phyloP scores from a whole-genome alignment of 2,329 filamentous ascomycete genomes.

The Xylaria sp. region DNA sequence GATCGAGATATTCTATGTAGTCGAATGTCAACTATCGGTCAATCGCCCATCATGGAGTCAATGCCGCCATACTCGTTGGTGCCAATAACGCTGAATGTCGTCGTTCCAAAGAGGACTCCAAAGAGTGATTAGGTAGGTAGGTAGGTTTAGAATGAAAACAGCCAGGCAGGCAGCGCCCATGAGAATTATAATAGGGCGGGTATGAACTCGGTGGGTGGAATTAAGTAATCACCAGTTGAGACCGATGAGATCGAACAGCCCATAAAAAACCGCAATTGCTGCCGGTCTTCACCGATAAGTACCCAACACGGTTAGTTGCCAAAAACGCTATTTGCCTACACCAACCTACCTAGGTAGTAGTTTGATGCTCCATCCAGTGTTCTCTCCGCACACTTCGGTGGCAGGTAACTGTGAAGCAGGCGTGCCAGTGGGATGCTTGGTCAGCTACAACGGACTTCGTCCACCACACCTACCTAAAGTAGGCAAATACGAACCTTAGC shows the following conservation, averaged over 20 bases:
- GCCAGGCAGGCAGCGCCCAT: conserved; percentile 10
- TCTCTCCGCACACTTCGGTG: too few relatives aligned
- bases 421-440: background rate
- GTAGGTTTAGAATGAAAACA: conserved; percentile 10
- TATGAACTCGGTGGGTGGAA: conserved; percentile 11
- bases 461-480: background rate
- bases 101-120: conserved; percentile 1
- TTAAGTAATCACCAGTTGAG: conserved; percentile 13
- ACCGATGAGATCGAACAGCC: conserved; percentile 10
- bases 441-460: background rate
- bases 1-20: background rate
- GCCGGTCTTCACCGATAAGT: conserved; percentile 10
- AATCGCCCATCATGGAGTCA: background rate
- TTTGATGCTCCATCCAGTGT: too few relatives aligned
- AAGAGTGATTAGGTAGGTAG: background rate
- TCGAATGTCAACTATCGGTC: conserved; percentile 2
- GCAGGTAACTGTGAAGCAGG: too few relatives aligned
- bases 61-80: background rate
- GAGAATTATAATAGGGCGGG: conserved; percentile 6
- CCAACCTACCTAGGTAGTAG: background rate
- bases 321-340: background rate
- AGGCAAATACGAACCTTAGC: too few relatives aligned
- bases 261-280: conserved; percentile 13
- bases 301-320: conserved; percentile 14
- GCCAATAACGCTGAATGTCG: conserved; percentile 3